Evolutionary conservation across 148 eudicot genomes (phyloP).

Genomic region (Camellia sinensis): DNA sequence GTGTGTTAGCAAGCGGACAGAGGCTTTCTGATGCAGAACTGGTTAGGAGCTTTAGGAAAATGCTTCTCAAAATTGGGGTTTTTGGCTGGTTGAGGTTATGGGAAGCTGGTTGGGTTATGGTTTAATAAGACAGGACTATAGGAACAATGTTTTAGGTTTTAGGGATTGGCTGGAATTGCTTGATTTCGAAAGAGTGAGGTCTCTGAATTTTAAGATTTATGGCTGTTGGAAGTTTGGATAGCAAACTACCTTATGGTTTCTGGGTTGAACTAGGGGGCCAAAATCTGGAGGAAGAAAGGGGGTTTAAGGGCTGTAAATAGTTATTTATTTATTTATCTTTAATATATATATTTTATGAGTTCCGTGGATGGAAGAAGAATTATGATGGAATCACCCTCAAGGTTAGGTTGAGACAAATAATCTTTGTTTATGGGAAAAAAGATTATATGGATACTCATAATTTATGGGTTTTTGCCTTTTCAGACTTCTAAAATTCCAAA

Average conservation of each 20-base stretch:
- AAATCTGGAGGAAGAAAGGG: background rate
- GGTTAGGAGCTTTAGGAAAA: background rate
- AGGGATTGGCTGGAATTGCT: conserved; percentile 3
- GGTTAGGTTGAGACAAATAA: background rate
- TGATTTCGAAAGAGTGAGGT: background rate
- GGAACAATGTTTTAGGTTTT: background rate
- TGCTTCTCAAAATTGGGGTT: conserved; percentile 3
- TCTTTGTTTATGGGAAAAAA: background rate
- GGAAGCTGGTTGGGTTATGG: conserved; percentile 3
- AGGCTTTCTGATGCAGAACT: background rate
- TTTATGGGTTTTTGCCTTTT: too few species aligned
- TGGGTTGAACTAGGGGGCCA: background rate
- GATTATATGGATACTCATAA: background rate
- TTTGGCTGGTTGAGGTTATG: background rate
- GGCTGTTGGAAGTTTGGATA: background rate
- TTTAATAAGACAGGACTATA: background rate
- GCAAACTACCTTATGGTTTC: background rate
- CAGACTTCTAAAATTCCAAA: background rate
- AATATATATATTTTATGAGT: too few species aligned
- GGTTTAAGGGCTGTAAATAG: background rate
- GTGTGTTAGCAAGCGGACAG: background rate
- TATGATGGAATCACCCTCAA: too few species aligned
- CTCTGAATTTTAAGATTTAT: background rate
- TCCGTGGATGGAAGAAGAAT: too few species aligned
- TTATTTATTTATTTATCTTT: background rate